Evolutionary conservation across 1,139 yeast genomes (phyloP), one percentile per base, ranked within the genome.

Genomic region (Keqinozyma sinolaborantium): DNA sequence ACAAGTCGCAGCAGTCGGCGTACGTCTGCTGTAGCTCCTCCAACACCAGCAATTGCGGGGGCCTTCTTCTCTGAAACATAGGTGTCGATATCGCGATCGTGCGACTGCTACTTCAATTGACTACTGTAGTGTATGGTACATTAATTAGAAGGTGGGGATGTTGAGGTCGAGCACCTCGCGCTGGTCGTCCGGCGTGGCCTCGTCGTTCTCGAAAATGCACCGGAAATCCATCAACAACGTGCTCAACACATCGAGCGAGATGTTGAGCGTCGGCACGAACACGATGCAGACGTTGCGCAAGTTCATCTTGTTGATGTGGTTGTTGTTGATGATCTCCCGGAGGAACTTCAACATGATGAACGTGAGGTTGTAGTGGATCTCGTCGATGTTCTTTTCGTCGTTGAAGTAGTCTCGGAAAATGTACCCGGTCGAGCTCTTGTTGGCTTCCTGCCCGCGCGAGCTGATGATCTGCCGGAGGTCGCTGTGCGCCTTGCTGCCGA

Each of bases 191-290:
- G 60, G 54, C 8, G 60, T 46, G 32, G 81, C 78, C 2, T 53
- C 56, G 2, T 69, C 73, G 20, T 67, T 66, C 36, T 77, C 80
- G 48, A 84, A 85, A 6, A 85, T 71, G 43, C 77, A 73, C 16
- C 63, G 70, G 50, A 76, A 83, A 50, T 85, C 87, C 29, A 73
- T 73, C 45, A 86, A 67, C 36, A 83, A 73, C 12, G 78, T 69
- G 29, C 73, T 71, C 39, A 86, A 64, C 4, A 84, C 73, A 32
- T 78, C 81, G 13, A 80, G 66, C 0, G 95, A 79, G 25, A 86
- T 67, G 43, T 82, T 82, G 41, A 86, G 64, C 1, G 95, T 85
- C 3, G 95, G 95, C 4, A 90, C 85, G 56, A 86, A 84, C 13
- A 87, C 95, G 51, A 86, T 86, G 48, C 92, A 81, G 31, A 86